A percentile compares a stretch with the other conserved stretches of the same genome.
Evolutionary conservation across 2,329 filamentous ascomycete species (phyloP).

Genomic region (Madurella fahalii): DNA sequence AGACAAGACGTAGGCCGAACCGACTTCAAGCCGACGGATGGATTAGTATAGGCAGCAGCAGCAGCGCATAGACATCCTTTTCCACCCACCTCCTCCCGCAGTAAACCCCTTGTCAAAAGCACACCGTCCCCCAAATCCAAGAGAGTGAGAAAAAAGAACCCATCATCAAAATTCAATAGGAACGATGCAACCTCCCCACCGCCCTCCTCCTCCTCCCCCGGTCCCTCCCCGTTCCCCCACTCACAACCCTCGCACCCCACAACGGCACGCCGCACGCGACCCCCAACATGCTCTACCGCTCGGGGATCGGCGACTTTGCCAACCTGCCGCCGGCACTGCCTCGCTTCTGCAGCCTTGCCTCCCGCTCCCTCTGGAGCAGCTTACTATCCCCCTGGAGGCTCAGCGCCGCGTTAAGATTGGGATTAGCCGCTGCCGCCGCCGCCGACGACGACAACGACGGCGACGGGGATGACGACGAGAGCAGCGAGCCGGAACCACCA

Average conservation of each 20-base stretch:
- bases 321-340: conserved; percentile 73
- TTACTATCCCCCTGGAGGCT: conserved; percentile 24
- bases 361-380: conserved; percentile 55
- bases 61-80: too few species aligned
- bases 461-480: neutral
- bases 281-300: conserved; percentile 44
- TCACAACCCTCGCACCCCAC: neutral
- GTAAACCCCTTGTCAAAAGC: neutral
- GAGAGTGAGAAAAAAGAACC: neutral
- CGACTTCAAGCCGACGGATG: too few species aligned
- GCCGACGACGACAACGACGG: neutral
- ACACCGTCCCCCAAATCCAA: neutral
- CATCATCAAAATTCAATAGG: neutral
- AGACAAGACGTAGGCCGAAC: neutral
- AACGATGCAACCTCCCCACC: conserved; percentile 6
- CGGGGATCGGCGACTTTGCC: conserved; percentile 60
- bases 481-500: neutral
- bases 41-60: too few species aligned
- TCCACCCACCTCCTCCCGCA: too few species aligned
- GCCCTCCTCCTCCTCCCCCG: neutral
- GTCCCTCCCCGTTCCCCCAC: too few species aligned
- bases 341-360: conserved; percentile 70
- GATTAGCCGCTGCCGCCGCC: neutral
- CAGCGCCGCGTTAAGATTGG: neutral
- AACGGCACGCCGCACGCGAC: conserved; percentile 23